Base-by-base conservation (phyloP, 345 rosid genomes). In the Lepidium aucheri region DNA sequence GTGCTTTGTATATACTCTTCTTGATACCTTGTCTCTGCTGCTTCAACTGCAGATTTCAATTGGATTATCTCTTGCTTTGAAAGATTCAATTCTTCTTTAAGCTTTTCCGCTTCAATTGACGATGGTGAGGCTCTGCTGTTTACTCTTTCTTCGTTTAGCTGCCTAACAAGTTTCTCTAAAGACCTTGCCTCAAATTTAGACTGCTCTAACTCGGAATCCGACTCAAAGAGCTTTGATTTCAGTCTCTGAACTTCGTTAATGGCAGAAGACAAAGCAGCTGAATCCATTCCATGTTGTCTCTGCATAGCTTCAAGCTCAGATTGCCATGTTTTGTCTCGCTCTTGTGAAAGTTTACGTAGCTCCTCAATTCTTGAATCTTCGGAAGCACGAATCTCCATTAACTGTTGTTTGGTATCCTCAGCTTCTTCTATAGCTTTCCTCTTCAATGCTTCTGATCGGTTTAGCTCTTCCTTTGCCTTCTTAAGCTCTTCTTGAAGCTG, bases 291-390 rank as follows among this genome's bases (percentile, higher is more conserved):
- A 38, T 90, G 85, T 72, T 90, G 97, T 68, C 85, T 86, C 77
- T 85, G 94, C 67, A 90, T 74, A 52, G 98, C 92, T 77, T 90
- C 96, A 17, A 93, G 86, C 74, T 93, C 98, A 49, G 97, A 86
- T 38, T 93, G 81, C 98, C 98, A 93, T 13, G 87, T 87, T 72
- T 78, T 82, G 69, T 93, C 98, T 28, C 97, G 79, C 46, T 86
- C 95, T 20, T 85, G 94, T 3, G 97, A 94, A 46, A 90, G 78
- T 63, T 86, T 77, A 10, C 86, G 82, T 47, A 94, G 89, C 80
- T 90, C 97, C 55, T 83, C 87, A 34, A 94, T 70, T 41, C 97
- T 80, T 44, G 72, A 75, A 79, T 94, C 97, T 69, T 94, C 99
- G 1, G 95, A 85, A 56, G 74, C 77, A 53, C 88, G 81, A 51